Evolutionary conservation across 805 yeast genomes (phyloP).

Genomic region (Brettanomyces anomalus): DNA sequence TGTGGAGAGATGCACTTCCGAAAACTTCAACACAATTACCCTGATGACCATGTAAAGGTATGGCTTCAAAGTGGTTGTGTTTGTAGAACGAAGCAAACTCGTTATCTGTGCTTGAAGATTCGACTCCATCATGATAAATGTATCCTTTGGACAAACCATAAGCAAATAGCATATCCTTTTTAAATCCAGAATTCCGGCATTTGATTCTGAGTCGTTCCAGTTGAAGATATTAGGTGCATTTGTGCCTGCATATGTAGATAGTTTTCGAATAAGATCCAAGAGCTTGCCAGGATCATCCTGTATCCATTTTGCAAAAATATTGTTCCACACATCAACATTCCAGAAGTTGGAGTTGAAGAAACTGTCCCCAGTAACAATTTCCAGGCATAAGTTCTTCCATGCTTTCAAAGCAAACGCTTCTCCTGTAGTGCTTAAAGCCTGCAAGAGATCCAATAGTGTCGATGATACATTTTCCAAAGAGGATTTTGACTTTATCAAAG

Average conservation of each 20-base stretch:
- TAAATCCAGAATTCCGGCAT: conserved; percentile 17
- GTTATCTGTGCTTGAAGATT: conserved; percentile 29
- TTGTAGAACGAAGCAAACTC: conserved; percentile 21
- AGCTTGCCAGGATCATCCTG: conserved; percentile 52
- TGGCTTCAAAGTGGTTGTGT: conserved; percentile 22
- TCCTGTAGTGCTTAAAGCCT: conserved; percentile 25
- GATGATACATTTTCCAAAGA: conserved; percentile 29
- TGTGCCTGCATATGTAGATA: conserved; percentile 37
- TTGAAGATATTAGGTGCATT: conserved; percentile 33
- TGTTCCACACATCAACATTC: conserved; percentile 39
- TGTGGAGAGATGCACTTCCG: conserved; percentile 54
- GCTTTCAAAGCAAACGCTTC: conserved; percentile 32
- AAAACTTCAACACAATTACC: conserved; percentile 52
- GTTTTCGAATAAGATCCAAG: conserved; percentile 39
- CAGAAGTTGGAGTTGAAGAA: conserved; percentile 36
- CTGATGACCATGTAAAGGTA: conserved; percentile 54
- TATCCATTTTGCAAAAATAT: conserved; percentile 55
- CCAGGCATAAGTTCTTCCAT: conserved; percentile 62
- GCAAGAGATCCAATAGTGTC: conserved; percentile 35
- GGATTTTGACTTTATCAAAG: conserved; percentile 40
- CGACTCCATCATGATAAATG: conserved; percentile 41
- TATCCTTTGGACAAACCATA: conserved; percentile 53
- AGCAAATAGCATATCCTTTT: conserved; percentile 58
- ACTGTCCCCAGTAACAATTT: conserved; percentile 50
- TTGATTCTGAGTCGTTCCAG: conserved; percentile 26